These are phyloP conservation scores for Paradendryphiella salina DNA, from an alignment of 2,329 filamentous ascomycete species.

Conservation along the genomic window DNA sequence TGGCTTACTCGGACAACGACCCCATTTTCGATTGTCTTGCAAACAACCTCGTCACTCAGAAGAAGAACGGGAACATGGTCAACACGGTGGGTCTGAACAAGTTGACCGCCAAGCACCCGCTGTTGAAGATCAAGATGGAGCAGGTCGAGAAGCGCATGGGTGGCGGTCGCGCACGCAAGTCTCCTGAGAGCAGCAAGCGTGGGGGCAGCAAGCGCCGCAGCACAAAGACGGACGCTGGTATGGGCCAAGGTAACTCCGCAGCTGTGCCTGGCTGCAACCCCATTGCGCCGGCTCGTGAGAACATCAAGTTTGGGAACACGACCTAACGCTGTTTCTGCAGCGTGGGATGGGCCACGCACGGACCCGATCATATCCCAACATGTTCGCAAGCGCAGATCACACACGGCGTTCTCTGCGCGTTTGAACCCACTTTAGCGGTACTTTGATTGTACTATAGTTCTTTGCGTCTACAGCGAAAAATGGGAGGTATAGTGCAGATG, in stretches of 20 bases:
- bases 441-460: background rate
- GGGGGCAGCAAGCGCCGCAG: background rate
- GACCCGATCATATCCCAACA: too few relatives aligned
- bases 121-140: slow-evolving; percentile 11
- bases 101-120: slow-evolving; percentile 9
- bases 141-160: slow-evolving; percentile 12
- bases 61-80: background rate
- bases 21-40: slow-evolving; percentile 36
- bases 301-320: too few relatives aligned
- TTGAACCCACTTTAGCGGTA: background rate
- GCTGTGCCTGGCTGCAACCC: background rate
- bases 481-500: background rate
- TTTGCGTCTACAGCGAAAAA: background rate
- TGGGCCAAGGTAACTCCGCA: too few relatives aligned
- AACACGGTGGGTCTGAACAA: slow-evolving; percentile 5
- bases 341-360: too few relatives aligned
- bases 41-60: slow-evolving; percentile 28
- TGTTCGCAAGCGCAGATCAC: too few relatives aligned
- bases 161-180: background rate
- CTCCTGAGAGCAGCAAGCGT: background rate
- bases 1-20: slow-evolving; percentile 25
- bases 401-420: background rate
- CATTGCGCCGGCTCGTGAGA: too few relatives aligned
- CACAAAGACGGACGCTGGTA: too few relatives aligned
- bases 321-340: too few relatives aligned